Base-by-base conservation (phyloP, 1,284 basidiomycete species). In the Puccinia novopanici region DNA sequence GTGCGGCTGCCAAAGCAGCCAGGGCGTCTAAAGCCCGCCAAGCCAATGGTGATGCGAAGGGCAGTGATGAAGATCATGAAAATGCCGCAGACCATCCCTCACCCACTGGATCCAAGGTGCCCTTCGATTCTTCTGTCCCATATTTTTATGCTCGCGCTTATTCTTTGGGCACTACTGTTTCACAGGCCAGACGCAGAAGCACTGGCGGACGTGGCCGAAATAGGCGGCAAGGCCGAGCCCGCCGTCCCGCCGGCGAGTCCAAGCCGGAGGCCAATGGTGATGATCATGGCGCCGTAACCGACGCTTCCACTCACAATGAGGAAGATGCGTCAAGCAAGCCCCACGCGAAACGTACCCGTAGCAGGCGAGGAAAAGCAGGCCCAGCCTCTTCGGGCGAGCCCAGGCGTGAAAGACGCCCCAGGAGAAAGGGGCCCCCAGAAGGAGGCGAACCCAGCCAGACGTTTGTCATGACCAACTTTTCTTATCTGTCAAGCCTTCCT, bases 201-300 rank as follows among this genome's bases (percentile, higher is more conserved):
- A 84, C 91, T 92, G 80, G 92, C 93, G 87, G 90, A 93, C 86
- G 91, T 91, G 72, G 92, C 93, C 85, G 92, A 81, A 40, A 81
- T 75, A 19, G 84, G 81, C 30, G 81, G 42, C 54, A 80, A 75
- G 68, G 83, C 70, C 90, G 90, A 78, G 85, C 89, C 72, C 86
- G 87, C 77, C 92, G 91, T 83, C 88, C 91, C 54, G 89, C 88
- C 48, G 92, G 91, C 80, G 91, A 92, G 86, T 91, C 91, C 81
- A 92, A 92, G 48, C 45, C 68, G 15, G 68, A 71, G 48, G 48
- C 68, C 48, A 88, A 88, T 81, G 93, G 93, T 83, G 91, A 92
- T 85, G 91, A 90, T 34, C 50, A 74, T 24, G 71, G 71, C n/a
- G 71, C 71, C 3, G 27, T 34, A 3, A 74, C 71, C 10, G 71